Evolutionary conservation across 78 protist genomes (phyloP), one percentile per base, ranked within the genome.

Genomic region (Cavenderia fasciculata): DNA sequence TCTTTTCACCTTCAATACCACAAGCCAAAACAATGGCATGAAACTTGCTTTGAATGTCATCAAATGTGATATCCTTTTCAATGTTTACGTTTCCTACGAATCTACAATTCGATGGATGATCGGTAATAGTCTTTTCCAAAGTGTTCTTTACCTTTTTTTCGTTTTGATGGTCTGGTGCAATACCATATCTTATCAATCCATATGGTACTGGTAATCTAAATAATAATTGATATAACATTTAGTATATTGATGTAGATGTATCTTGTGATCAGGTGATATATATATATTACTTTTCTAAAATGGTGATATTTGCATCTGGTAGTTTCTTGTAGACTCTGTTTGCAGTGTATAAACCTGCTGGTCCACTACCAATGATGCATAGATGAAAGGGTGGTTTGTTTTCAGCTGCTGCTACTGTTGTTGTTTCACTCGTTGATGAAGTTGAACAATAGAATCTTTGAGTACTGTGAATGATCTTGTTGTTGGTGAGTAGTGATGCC

Each of bases 351-450:
- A 86, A 36, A 29, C 93, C 93, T 4, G 93, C 93, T 8, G 93
- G 93, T 29, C 93, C 93, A 73, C 93, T 86, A 46, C 93, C 93
- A 33, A 86, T 68, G n/a, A 86, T 76, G 44, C 86, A 70, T 47
- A 86, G 38, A 31, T 76, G 59, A 16, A 75, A 46, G 29, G 86
- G 70, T n/a, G n/a, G n/a, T n/a, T n/a, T n/a, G n/a, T n/a, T n/a
- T 7, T 75, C 40, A 10, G 8, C 10, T 59, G 65, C 27, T 12
- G 27, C 14, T 12, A 14, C 12, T 49, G 54, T 49, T 49, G 54
- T 49, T 18, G 54, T 49, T 12, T 12, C 54, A 49, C 54, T 14
- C 14, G 54, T 49, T 18, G 54, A 12, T 49, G 54, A 18, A 49
- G 27, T 14, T 49, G 54, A n/a, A n/a, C n/a, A n/a, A n/a, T n/a